Percentiles rank a stretch among this genome's conserved stretches.
Evolutionary conservation across 768 basidiomycete genomes (phyloP).

Genomic region (Pulveroboletus sp.): DNA sequence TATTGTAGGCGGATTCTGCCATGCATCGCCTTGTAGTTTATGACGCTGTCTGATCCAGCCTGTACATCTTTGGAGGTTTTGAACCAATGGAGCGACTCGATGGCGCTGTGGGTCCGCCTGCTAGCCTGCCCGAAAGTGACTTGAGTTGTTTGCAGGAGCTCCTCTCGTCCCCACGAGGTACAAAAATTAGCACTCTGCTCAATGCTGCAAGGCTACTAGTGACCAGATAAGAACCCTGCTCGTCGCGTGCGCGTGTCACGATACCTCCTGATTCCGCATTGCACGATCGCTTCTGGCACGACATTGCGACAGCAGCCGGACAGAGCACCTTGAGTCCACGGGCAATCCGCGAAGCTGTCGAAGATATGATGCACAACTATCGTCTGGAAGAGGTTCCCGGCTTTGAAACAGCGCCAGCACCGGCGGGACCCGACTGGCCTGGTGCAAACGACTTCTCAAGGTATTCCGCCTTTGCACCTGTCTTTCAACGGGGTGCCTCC

Average conservation of each 20-base stretch:
- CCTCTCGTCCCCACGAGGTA: conserved; percentile 3
- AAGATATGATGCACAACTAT: conserved; percentile 23
- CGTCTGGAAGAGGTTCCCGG: conserved; percentile 17
- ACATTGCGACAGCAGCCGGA: conserved; percentile 12
- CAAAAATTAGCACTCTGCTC: conserved; percentile 6
- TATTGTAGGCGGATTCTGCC: not conserved
- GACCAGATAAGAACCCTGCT: not conserved
- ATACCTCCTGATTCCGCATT: conserved; percentile 15
- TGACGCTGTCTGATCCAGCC: not conserved
- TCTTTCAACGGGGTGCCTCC: conserved; percentile 10
- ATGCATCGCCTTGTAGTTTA: conserved; percentile 5
- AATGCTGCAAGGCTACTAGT: not conserved
- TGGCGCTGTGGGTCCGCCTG: conserved; percentile 24
- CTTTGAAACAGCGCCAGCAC: conserved; percentile 3
- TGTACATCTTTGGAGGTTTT: conserved; percentile 20
- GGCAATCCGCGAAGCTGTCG: conserved; percentile 16
- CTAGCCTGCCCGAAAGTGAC: not conserved
- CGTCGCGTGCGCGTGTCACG: not conserved
- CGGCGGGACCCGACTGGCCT: not conserved
- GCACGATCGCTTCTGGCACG: conserved; percentile 25
- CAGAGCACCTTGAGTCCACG: conserved; percentile 8
- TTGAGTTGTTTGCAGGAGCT: not conserved
- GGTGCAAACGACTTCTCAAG: conserved; percentile 10
- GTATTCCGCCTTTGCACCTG: conserved; percentile 18
- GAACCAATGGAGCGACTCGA: conserved; percentile 2